Evolutionary conservation across 176 grass and related monocot genomes (phyloP), one percentile per base, ranked within the genome.

Genomic region (Oryza brachyantha): DNA sequence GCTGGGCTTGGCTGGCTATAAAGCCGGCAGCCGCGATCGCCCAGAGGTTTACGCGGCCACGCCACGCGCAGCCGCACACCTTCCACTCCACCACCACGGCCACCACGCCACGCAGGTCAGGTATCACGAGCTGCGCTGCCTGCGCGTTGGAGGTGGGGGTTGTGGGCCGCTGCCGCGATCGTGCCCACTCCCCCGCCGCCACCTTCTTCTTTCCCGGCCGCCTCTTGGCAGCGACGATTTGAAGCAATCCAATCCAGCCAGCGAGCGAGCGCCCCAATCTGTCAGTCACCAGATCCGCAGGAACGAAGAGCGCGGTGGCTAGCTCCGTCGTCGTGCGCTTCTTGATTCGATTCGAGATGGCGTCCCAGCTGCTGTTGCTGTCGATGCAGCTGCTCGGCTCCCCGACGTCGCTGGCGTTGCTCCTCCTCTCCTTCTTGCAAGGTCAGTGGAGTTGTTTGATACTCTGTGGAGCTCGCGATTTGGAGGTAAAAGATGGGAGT

Each of bases 361-460:
- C 3, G 2, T 24, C 61, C 17, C n/a, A 17, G 31, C 79, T 88
- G 86, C 68, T 66, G 43, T 60, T 28, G 52, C 36, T 10, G 59
- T 5, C 25, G 13, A 14, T 16, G 74, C 74, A 13, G 26, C 50
- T 74, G 74, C 83, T 87, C 48, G 43, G 26, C 59, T 79, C 76
- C 3, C 83, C 78, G 29, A 34, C 75, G 7, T 76, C 69, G 3
- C 73, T 90, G 19, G 63, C 70, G 31, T 13, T 87, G 54, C 27
- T 76, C 81, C 42, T 87, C 64, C 54, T 84, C 64, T 62, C 81
- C 48, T 70, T 85, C 73, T 90, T 70, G 54, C 83, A 73, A 84
- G 86, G 86, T 89, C 10, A 3, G 3, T 11, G 8, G 4, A 32
- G 31, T 4, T 16, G n/a, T 34, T 8, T 16, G 13, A 26, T 29